Evolutionary conservation across 345 rosid genomes (phyloP).

Genomic region (Anastatica hierochuntica): DNA sequence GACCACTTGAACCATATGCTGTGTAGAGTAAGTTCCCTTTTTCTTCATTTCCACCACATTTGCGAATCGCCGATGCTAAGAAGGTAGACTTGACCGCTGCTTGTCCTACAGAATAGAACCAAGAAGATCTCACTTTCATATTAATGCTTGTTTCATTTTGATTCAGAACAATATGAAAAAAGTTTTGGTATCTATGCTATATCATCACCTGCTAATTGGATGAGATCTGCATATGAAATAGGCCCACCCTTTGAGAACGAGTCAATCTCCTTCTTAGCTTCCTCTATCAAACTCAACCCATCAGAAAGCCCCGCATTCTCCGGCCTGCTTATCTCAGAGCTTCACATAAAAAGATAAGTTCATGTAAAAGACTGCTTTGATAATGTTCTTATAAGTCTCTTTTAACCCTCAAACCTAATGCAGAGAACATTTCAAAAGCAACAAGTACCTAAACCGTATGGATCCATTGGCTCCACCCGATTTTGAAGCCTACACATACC

Average conservation of each 20-base stretch:
- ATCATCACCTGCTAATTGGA: conserved; percentile 54
- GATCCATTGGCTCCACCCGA: conserved; percentile 96
- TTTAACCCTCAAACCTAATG: background rate
- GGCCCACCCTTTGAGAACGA: conserved; percentile 87
- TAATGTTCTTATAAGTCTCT: no score
- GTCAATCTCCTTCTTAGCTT: conserved; percentile 66
- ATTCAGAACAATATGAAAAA: conserved; percentile 1
- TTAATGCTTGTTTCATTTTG: background rate
- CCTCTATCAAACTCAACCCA: conserved; percentile 50
- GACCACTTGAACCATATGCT: conserved; percentile 84
- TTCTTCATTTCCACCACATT: conserved; percentile 92
- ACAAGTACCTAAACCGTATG: conserved; percentile 64
- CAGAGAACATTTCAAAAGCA: background rate
- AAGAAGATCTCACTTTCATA: background rate
- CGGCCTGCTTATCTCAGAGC: conserved; percentile 89
- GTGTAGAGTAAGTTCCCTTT: conserved; percentile 58
- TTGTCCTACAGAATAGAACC: conserved; percentile 40
- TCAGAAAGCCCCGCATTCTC: conserved; percentile 74
- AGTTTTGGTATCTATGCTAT: background rate
- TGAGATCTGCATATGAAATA: conserved; percentile 74
- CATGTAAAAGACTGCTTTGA: no score
- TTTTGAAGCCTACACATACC: conserved; percentile 61
- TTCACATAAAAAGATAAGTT: background rate
- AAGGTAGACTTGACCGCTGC: conserved; percentile 67
- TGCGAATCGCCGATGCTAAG: conserved; percentile 74